These are phyloP conservation scores for Amauroascus niger DNA, from an alignment of 2,329 filamentous ascomycete species.

Conservation along the genomic window DNA sequence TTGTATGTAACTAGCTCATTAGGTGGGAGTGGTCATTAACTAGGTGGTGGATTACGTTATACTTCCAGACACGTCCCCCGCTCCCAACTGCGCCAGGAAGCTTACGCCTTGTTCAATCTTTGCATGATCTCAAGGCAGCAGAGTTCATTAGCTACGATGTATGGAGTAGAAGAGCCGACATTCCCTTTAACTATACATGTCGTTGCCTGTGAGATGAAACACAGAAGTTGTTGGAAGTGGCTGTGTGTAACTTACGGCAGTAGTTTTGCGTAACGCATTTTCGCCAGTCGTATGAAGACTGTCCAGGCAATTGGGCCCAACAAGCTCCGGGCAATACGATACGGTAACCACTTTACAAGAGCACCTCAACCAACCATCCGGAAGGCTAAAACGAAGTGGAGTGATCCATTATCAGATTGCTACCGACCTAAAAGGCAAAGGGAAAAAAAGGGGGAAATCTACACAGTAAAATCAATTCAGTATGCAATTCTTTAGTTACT, in stretches of 20 bases:
- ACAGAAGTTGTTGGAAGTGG: background rate
- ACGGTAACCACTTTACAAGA: background rate
- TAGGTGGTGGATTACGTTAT: too few species aligned
- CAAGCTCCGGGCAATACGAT: background rate
- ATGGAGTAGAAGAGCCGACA: slow-evolving; percentile 20
- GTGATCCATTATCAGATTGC: slow-evolving; percentile 8
- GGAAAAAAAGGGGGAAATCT: too few species aligned
- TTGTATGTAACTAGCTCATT: too few species aligned
- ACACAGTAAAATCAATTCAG: too few species aligned
- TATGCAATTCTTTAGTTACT: too few species aligned
- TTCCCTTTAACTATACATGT: background rate
- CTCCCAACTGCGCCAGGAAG: background rate
- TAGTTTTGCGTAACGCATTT: background rate
- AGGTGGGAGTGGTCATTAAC: too few species aligned
- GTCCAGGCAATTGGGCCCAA: background rate
- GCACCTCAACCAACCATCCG: background rate
- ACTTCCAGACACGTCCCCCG: too few species aligned
- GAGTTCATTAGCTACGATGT: slow-evolving; percentile 21
- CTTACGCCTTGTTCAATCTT: background rate
- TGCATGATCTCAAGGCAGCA: slow-evolving; percentile 9
- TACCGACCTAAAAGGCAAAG: too few species aligned
- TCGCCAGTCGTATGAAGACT: background rate
- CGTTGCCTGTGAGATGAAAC: too few species aligned
- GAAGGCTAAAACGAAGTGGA: background rate
- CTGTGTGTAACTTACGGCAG: too few species aligned